Percentiles rank a stretch among this genome's conserved stretches.
Evolutionary conservation across 805 yeast genomes (phyloP).

Genomic region (Candida orba): DNA sequence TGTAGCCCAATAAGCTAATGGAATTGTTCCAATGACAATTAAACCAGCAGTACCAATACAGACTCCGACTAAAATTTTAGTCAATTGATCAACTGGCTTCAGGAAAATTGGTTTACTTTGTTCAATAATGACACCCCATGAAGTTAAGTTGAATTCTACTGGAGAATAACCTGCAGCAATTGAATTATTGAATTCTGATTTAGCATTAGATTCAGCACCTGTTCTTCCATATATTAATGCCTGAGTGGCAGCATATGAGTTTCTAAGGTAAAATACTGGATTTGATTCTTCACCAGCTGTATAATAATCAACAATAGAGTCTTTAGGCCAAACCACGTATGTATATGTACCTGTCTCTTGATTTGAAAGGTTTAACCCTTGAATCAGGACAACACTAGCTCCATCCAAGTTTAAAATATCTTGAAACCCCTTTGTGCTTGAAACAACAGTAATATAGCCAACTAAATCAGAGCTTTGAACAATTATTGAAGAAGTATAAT

Average conservation of each 20-base stretch:
- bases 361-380: conserved; percentile 15
- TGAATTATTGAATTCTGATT: conserved; percentile 27
- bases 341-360: conserved; percentile 23
- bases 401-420: conserved; percentile 34
- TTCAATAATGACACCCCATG: conserved; percentile 73
- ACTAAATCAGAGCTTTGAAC: conserved; percentile 40
- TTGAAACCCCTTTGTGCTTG: conserved; percentile 38
- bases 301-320: too few relatives aligned
- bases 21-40: conserved; percentile 70
- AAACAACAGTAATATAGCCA: conserved; percentile 62
- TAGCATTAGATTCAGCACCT: conserved; percentile 36
- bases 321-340: conserved; percentile 17
- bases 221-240: conserved; percentile 28
- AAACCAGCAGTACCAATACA: conserved; percentile 72
- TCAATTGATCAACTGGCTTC: conserved; percentile 53
- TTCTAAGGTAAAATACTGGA: conserved; percentile 4
- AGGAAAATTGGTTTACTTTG: conserved; percentile 53
- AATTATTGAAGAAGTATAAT: conserved; percentile 63
- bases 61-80: conserved; percentile 67
- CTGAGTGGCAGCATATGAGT: conserved; percentile 29
- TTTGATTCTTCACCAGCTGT: too few relatives aligned
- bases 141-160: conserved; percentile 34
- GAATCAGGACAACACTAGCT: conserved; percentile 24
- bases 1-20: conserved; percentile 78
- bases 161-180: conserved; percentile 55